phyloP scores from a whole-genome alignment of 148 eudicot genomes.

The Vaccinium myrtillus region DNA sequence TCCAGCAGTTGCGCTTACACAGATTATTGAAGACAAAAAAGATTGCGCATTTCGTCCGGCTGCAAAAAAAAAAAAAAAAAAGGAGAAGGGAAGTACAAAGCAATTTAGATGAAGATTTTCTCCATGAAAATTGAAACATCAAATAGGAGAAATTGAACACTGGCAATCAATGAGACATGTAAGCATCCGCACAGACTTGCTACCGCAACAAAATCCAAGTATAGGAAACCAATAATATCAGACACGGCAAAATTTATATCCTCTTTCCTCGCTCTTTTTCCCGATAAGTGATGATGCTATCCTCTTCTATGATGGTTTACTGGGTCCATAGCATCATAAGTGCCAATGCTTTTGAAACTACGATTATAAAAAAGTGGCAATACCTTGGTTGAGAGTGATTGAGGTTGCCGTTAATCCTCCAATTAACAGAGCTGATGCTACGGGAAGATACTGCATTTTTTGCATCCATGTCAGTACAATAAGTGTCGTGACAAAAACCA shows the following conservation, averaged over 20 bases:
- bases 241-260: not conserved
- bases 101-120: not conserved
- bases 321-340: not conserved
- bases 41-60: slow-evolving; percentile 73
- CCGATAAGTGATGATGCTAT: not conserved
- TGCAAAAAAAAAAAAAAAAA: slow-evolving; percentile 21
- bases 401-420: slow-evolving; percentile 28
- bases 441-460: slow-evolving; percentile 24
- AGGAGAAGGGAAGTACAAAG: not conserved
- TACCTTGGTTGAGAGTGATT: slow-evolving; percentile 60
- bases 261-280: not conserved
- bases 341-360: not conserved
- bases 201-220: not conserved
- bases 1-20: slow-evolving; percentile 85
- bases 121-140: not conserved
- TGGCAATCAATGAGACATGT: not conserved
- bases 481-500: not conserved
- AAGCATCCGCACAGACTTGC: not conserved
- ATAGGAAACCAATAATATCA: not conserved
- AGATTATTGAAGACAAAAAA: slow-evolving; percentile 55
- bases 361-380: slow-evolving; percentile 39
- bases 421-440: slow-evolving; percentile 27
- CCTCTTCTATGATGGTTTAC: not conserved
- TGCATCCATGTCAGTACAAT: not conserved
- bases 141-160: not conserved